Percentiles rank a stretch among this genome's conserved stretches.
Conservation (phyloP, 176 grass and related monocot species). For the Oryza brachyantha region DNA sequence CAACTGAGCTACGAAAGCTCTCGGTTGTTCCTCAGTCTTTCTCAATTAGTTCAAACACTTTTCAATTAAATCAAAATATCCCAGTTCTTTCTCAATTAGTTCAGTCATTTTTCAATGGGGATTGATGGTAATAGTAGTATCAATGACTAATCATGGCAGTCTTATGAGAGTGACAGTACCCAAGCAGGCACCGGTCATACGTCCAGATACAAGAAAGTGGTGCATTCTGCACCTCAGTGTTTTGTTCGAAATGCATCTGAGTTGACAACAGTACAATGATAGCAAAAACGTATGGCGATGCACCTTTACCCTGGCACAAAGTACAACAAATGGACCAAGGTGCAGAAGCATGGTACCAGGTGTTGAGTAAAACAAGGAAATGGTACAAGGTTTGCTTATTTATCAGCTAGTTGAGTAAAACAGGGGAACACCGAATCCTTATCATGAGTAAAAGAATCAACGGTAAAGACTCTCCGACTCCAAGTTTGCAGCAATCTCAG, state of each 20-base stretch:
- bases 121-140: too few species aligned
- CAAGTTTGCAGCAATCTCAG: conserved; percentile 92
- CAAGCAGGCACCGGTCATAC: not conserved
- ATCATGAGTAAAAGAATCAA: conserved; percentile 31
- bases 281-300: conserved; percentile 10
- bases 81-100: too few species aligned
- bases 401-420: conserved; percentile 30
- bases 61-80: too few species aligned
- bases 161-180: too few species aligned
- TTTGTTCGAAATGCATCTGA: not conserved
- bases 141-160: too few species aligned
- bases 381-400: conserved; percentile 45
- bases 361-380: not conserved
- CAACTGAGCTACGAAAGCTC: conserved; percentile 82
- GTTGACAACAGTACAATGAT: not conserved
- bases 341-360: conserved; percentile 22
- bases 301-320: conserved; percentile 12
- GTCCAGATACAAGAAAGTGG: not conserved
- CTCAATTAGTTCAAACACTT: too few species aligned
- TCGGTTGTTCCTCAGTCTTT: too few species aligned
- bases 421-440: not conserved
- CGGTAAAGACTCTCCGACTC: conserved; percentile 89
- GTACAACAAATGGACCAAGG: not conserved
- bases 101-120: too few species aligned
- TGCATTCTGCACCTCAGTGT: not conserved